Base-by-base conservation (phyloP, 768 basidiomycete species). In the Leucocoprinus leucothites region DNA sequence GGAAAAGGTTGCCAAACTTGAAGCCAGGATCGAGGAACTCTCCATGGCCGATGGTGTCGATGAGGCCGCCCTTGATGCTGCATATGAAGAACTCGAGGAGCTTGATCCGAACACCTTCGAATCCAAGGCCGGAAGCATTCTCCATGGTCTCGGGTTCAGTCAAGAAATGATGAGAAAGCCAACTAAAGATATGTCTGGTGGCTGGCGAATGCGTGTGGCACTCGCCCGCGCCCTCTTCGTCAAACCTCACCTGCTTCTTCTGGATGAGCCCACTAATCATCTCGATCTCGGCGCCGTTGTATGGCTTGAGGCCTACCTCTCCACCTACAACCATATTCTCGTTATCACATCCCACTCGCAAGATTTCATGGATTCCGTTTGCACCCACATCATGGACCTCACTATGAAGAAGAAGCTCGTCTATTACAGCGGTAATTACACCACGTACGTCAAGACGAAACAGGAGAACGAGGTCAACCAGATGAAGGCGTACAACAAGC, bases 401-500 rank as follows among this genome's bases (percentile, higher is more conserved):
- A 95, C 94, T 59, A 68, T 77, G 62, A 89, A 89, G 78, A 97
- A 96, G 80, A 95, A 93, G 69, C 78, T 98, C 53, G 78, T 91
- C 38, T 97, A 97, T 71, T 98, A 98, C 73, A 85, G 86, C 59
- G 96, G 95, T 75, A 98, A 98, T 72, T 98, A 97, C 76, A 80
- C 93, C 47, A 93, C 91, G n/a, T 98, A 94, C 74, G 95, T 98
- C 61, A 87, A 93, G 68, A 98, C 96, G 56, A 95, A 89, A 80
- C 65, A 75, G 63, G 96, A 99, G 81, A 99, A 99, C 77, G 96
- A 99, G 78, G 88, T 94, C 67, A 99, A 98, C 72, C 94, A 97
- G 77, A 97, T 98, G 94, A 99, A 99, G 80, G 97, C 96, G 50
- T 99, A 98, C 72, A 67, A 85, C 64, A 99, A 99, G 74, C 96